Evolutionary conservation across 208 protist species (phyloP).

Genomic region (Leishmania guyanensis): DNA sequence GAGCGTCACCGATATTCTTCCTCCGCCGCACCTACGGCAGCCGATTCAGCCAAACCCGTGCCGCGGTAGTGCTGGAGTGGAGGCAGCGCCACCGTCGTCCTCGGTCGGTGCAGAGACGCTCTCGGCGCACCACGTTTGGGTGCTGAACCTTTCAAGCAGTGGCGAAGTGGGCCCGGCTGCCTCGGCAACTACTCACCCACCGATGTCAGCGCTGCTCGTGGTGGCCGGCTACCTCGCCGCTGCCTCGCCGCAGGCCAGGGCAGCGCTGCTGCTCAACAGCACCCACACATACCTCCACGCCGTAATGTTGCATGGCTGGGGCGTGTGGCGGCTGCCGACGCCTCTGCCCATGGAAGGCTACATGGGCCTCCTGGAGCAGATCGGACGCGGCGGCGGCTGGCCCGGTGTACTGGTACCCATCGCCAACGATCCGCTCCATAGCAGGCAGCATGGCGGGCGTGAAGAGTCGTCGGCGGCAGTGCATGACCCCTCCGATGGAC

Average conservation of each 20-base stretch:
- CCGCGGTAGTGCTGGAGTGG: neutral
- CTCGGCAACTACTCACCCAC: slow-evolving; percentile 13
- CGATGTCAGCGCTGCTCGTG: slow-evolving; percentile 38
- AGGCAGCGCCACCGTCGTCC: neutral
- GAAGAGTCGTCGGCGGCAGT: neutral
- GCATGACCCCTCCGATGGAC: slow-evolving; percentile 19
- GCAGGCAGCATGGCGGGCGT: neutral
- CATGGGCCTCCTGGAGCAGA: slow-evolving; percentile 41
- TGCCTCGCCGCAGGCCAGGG: slow-evolving; percentile 43
- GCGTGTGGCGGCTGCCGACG: slow-evolving; percentile 53
- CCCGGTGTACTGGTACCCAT: slow-evolving; percentile 38
- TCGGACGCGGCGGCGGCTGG: slow-evolving; percentile 51
- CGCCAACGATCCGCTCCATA: neutral
- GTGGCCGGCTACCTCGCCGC: slow-evolving; percentile 70
- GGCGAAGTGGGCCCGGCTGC: neutral
- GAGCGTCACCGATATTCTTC: slow-evolving; percentile 11
- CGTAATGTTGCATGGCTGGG: slow-evolving; percentile 64
- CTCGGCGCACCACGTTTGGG: slow-evolving; percentile 73
- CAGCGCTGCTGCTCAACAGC: slow-evolving; percentile 55
- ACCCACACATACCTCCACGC: slow-evolving; percentile 55
- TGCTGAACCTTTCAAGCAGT: slow-evolving; percentile 37
- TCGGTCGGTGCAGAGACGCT: slow-evolving; percentile 22
- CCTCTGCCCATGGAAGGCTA: slow-evolving; percentile 36
- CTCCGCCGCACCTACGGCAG: slow-evolving; percentile 21
- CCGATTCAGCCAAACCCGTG: neutral